Evolutionary conservation across 768 basidiomycete species (phyloP).

Genomic region (Pulveroboletus sp.): DNA sequence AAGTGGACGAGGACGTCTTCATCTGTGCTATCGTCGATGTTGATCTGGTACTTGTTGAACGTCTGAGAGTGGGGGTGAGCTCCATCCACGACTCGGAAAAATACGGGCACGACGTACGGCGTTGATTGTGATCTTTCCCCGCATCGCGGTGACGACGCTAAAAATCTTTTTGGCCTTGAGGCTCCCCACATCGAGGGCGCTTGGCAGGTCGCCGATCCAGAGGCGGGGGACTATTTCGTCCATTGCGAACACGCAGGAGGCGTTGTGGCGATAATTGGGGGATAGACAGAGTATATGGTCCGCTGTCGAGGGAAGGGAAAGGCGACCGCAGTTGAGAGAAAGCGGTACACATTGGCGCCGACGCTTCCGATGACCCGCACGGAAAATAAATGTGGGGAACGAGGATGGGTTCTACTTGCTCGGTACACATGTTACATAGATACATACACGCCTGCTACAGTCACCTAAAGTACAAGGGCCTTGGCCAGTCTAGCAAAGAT

Average conservation of each 20-base stretch:
- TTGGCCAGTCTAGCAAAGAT: constrained; percentile 12
- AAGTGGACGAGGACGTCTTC: constrained; percentile 78
- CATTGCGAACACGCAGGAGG: constrained; percentile 37
- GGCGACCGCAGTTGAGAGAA: not conserved
- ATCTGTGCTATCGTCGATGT: constrained; percentile 69
- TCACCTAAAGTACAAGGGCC: not conserved
- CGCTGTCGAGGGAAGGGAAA: no score
- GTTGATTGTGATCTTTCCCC: constrained; percentile 59
- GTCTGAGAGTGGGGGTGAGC: constrained; percentile 42
- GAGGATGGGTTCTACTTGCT: no score
- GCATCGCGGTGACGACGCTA: constrained; percentile 69
- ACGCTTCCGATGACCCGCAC: no score
- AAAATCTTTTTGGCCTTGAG: constrained; percentile 71
- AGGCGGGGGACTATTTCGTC: constrained; percentile 74
- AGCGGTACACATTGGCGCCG: not conserved
- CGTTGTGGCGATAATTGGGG: not conserved
- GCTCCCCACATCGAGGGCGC: constrained; percentile 56
- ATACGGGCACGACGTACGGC: constrained; percentile 41
- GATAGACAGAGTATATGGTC: no score
- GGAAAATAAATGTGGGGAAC: no score
- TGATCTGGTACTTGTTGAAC: constrained; percentile 74
- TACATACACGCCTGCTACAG: not conserved
- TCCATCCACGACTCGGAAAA: not conserved
- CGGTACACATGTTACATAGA: not conserved
- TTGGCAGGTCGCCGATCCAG: constrained; percentile 80